Base-by-base conservation (phyloP, 2,329 filamentous ascomycete species). In the Dichotomopilus funicola region DNA sequence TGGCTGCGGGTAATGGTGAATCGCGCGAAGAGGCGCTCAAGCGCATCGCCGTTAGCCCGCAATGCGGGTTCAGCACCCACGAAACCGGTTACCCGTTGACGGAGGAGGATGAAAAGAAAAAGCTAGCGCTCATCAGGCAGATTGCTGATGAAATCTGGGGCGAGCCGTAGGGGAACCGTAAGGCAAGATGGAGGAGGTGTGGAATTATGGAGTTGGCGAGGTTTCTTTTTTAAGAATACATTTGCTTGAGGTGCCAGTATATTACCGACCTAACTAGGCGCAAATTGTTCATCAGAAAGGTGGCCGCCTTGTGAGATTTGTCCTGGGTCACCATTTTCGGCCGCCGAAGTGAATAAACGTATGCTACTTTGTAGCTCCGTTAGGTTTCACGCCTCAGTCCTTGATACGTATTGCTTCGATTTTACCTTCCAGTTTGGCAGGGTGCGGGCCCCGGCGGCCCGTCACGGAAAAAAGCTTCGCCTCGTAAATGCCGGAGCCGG, bases 21-120 rank as follows among this genome's bases (percentile, higher is more conserved):
- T 80, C 75, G 2, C 75, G 76, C 46, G 80, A 88, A 67, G 80
- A 89, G 68, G 86, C 86, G 0, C 73, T 91, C 10, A 78, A 86
- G 70, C 80, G 85, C 62, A 73, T 91, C 48, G 78, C 78, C 53
- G 78, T 89, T 13, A 87, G 82, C 66, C 86, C 87, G 0, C 86
- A 89, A 72, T 88, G 85, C 67, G 85, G 85, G 5, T 88, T 88
- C 69, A 88, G 86, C 38, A 88, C 83, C 38, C 87, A 91, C 67
- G 82, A 86, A 62, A 83, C 80, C 64, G 88, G 87, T 0, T 90
- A 91, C 66, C 78, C 82, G 11, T 75, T 91, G 53, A 79, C 77
- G 27, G 75, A 82, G 59, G 80, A 88, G 46, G 86, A 88, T 59
- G 86, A 91, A 83, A 81, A 81, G 72, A 82, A 79, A 69, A 91